These are phyloP conservation scores for Melastoma malabathricum DNA, from an alignment of 345 rosid genomes.

Conservation along the genomic window DNA sequence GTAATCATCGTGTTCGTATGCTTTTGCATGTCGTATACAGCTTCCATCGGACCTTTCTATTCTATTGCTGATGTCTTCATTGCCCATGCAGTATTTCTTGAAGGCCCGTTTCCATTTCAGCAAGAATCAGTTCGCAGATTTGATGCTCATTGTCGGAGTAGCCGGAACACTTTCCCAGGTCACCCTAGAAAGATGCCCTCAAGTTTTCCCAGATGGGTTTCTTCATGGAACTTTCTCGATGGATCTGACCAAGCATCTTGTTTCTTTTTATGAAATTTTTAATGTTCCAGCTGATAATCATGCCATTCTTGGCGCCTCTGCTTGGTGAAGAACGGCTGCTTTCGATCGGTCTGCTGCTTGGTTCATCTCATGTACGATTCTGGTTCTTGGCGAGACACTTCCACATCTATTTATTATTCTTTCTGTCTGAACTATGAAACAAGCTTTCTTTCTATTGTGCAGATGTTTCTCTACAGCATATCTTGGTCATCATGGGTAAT, in stretches of 20 bases:
- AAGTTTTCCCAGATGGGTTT: not conserved
- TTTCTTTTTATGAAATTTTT: not conserved
- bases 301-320: slow-evolving; percentile 48
- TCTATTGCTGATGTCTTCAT: not conserved
- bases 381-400: not conserved
- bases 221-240: slow-evolving; percentile 33
- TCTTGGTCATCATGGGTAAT: slow-evolving; percentile 80
- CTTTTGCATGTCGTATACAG: not conserved
- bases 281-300: slow-evolving; percentile 46
- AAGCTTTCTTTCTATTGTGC: slow-evolving; percentile 16
- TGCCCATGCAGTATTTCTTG: slow-evolving; percentile 55
- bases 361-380: slow-evolving; percentile 26
- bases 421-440: not conserved
- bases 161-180: slow-evolving; percentile 60
- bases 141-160: slow-evolving; percentile 39
- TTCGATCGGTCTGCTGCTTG: slow-evolving; percentile 49
- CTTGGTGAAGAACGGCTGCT: slow-evolving; percentile 57
- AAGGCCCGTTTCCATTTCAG: slow-evolving; percentile 84
- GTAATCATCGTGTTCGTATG: slow-evolving; percentile 18
- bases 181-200: not conserved
- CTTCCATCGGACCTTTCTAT: not conserved
- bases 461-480: slow-evolving; percentile 53
- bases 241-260: slow-evolving; percentile 11
- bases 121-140: slow-evolving; percentile 69
- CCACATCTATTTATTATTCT: not conserved